Percentiles rank a stretch among this genome's conserved stretches.
Evolutionary conservation across 179 eudicot species (phyloP).

Genomic region (Heliamphora pulchella): DNA sequence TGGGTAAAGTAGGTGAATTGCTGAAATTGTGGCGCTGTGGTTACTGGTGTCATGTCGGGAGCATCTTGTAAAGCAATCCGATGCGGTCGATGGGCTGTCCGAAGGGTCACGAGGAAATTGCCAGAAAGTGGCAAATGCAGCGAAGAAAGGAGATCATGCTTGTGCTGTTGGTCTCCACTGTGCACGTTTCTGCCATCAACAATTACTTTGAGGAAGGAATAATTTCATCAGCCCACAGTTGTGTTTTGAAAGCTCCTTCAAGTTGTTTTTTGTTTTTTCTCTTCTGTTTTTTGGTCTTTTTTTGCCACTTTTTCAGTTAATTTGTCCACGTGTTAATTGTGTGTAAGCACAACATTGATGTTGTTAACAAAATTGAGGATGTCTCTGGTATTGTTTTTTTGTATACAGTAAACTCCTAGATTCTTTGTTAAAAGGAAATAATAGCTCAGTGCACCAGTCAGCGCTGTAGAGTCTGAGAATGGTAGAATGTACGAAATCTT

Average conservation of each 20-base stretch:
- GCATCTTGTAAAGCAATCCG: constrained; percentile 29
- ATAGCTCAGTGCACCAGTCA: too few relatives aligned
- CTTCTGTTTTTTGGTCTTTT: background rate
- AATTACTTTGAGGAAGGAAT: constrained; percentile 8
- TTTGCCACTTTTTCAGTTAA: background rate
- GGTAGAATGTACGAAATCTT: too few relatives aligned
- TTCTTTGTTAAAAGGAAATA: too few relatives aligned
- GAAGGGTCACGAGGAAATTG: background rate
- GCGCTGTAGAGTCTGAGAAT: too few relatives aligned
- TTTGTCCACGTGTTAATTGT: constrained; percentile 18
- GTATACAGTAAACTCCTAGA: too few relatives aligned
- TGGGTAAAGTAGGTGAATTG: constrained; percentile 17
- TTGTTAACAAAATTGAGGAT: constrained; percentile 15
- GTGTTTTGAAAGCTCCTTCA: constrained; percentile 6
- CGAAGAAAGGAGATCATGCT: background rate
- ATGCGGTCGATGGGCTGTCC: constrained; percentile 12
- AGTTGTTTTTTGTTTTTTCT: background rate
- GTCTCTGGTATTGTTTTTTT: too few relatives aligned
- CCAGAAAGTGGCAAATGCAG: constrained; percentile 12
- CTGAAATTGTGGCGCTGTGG: constrained; percentile 15
- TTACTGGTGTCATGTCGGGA: constrained; percentile 10
- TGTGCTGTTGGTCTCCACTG: constrained; percentile 14
- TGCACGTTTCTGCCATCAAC: constrained; percentile 15
- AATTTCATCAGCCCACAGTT: background rate
- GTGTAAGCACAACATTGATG: constrained; percentile 15